Evolutionary conservation across 2,329 filamentous ascomycete species (phyloP), one percentile per base, ranked within the genome.

Genomic region (Harringtonia aguacate): DNA sequence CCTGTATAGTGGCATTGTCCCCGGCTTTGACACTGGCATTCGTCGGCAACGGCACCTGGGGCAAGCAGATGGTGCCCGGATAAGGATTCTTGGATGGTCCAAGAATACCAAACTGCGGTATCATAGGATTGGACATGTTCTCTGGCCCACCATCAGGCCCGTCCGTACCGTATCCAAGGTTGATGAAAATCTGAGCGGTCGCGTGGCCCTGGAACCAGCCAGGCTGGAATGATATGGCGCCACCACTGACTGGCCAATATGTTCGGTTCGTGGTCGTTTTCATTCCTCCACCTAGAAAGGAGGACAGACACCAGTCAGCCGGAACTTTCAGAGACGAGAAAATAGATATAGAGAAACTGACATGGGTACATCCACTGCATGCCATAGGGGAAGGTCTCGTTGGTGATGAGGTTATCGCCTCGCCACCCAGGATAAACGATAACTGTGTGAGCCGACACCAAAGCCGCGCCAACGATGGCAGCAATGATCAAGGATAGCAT

Each of bases 341-440:
- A 38, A n/a, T 13, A 18, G 7, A 14, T 29, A 34, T 9, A 27
- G 24, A 10, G 24, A 37, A 4, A 69, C 86, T 67, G 70, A 95
- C 88, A 95, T 63, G 89, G 88, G 69, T 94, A 95, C 61, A 81
- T 79, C 88, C 88, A 95, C 68, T 94, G 84, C 85, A 92, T 90
- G 65, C 88, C 89, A 53, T 85, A 94, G 2, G 88, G 88, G 54
- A 78, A 92, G 1, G 75, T 79, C 3, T 77, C 78, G 60, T 87
- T 94, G 36, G 81, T 84, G 58, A 83, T 74, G 50, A 94, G 75
- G 60, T 87, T 94, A 68, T 94, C 81, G 51, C 87, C 88, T 73
- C 88, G 69, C 80, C 84, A 90, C 53, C 84, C 85, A 0, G 87
- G 88, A 58, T 94, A 94, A 50, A 81, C 81, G 61, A 94, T 82